phyloP scores from a whole-genome alignment of 1,284 basidiomycete species.

The Athelia sp. region DNA sequence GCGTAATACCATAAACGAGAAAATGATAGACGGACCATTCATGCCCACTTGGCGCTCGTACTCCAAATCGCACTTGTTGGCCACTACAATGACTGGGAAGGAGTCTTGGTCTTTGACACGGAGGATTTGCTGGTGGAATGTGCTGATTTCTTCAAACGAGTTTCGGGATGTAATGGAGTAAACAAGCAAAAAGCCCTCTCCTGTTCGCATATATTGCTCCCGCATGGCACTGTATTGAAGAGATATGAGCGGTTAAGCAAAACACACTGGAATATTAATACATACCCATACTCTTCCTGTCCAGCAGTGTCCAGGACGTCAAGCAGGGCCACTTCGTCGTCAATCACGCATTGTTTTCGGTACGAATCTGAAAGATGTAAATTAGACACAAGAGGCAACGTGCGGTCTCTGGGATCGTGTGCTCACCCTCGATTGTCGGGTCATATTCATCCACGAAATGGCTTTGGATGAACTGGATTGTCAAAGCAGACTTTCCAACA shows the following conservation, averaged over 20 bases:
- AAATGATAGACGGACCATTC: conserved; percentile 43
- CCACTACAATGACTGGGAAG: conserved; percentile 77
- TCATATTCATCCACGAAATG: conserved; percentile 99
- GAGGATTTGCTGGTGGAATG: conserved; percentile 76
- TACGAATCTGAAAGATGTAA: conserved; percentile 68
- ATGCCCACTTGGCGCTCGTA: conserved; percentile 74
- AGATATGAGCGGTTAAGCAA: conserved; percentile 4
- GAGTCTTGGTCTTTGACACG: conserved; percentile 75
- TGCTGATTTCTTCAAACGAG: conserved; percentile 74
- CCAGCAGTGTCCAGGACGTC: conserved; percentile 99
- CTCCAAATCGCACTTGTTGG: conserved; percentile 81
- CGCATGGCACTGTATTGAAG: conserved; percentile 52
- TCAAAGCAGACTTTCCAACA: conserved; percentile 95
- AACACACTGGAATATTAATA: conserved; percentile 16
- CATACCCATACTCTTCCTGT: conserved; percentile 97
- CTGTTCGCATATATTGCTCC: conserved; percentile 71
- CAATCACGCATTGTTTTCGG: conserved; percentile 94
- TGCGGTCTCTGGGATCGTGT: too few species aligned
- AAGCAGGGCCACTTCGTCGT: conserved; percentile 95
- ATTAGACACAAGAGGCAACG: too few species aligned
- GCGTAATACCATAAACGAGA: not conserved
- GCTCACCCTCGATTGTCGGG: conserved; percentile 95
- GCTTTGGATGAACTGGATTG: conserved; percentile 96
- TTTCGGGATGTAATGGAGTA: conserved; percentile 78
- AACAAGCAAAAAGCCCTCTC: conserved; percentile 77